Conservation (phyloP, 163 green algal species). For the Prototheca wickerhamii region DNA sequence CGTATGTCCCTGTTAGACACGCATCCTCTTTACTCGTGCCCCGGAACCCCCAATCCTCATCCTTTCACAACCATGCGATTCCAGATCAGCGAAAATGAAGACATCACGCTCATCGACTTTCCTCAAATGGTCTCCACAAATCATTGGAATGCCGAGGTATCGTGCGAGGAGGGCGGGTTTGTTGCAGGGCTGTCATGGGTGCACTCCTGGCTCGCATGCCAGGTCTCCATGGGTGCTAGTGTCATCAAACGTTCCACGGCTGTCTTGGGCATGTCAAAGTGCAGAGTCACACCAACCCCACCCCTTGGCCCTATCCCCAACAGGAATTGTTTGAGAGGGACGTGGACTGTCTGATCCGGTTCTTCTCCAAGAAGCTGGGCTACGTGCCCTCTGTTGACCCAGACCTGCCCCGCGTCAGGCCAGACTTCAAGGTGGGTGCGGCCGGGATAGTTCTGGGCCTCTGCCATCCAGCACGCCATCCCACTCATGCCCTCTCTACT, state of each 20-base stretch:
- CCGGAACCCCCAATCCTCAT: too few relatives aligned
- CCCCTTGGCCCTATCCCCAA: not conserved
- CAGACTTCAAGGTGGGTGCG: slow-evolving; percentile 39
- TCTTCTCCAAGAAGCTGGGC: slow-evolving; percentile 68
- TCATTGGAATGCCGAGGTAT: slow-evolving; percentile 75
- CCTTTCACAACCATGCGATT: too few relatives aligned
- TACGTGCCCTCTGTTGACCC: slow-evolving; percentile 48
- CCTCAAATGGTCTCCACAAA: slow-evolving; percentile 94
- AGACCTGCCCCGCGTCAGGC: slow-evolving; percentile 40
- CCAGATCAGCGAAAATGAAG: slow-evolving; percentile 57
- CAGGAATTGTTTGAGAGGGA: slow-evolving; percentile 86
- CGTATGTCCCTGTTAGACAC: not conserved
- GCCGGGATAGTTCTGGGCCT: too few relatives aligned
- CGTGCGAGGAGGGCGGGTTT: too few relatives aligned
- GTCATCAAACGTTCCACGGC: too few relatives aligned
- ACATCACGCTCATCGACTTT: slow-evolving; percentile 96
- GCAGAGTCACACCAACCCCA: not conserved
- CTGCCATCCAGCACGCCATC: not conserved
- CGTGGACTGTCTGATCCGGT: slow-evolving; percentile 74
- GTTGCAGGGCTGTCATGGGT: too few relatives aligned
- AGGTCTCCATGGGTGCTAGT: too few relatives aligned
- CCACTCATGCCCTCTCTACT: not conserved
- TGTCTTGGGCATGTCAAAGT: too few relatives aligned
- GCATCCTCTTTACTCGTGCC: not conserved
- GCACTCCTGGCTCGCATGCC: too few relatives aligned